Conservation (phyloP, 2,329 filamentous ascomycete species). For the Pseudocercospora fuligena region DNA sequence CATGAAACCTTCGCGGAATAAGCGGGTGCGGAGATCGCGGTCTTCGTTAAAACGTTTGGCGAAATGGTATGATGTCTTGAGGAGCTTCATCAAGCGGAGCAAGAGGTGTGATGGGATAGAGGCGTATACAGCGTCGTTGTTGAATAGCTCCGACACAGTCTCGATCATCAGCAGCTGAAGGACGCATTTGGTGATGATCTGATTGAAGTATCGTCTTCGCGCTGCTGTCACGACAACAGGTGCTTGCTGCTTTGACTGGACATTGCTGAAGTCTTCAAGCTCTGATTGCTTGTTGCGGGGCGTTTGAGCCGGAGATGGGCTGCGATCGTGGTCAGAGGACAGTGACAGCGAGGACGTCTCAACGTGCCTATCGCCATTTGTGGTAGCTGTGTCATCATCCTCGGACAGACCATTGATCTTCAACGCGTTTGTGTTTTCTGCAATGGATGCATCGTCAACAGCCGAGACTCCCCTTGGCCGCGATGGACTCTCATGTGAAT, state of each 20-base stretch:
- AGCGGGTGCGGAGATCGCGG: conserved; percentile 88
- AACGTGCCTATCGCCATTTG: conserved; percentile 29
- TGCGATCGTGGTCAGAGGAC: conserved; percentile 24
- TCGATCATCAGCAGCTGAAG: conserved; percentile 99
- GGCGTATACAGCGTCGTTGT: conserved; percentile 91
- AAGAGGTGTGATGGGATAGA: conserved; percentile 91
- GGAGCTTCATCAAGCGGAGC: conserved; percentile 85
- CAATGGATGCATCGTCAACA: conserved; percentile 16
- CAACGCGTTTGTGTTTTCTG: conserved; percentile 44
- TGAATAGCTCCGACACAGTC: conserved; percentile 97
- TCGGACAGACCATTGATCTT: conserved; percentile 47
- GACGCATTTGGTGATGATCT: conserved; percentile 98
- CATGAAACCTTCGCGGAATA: conserved; percentile 99
- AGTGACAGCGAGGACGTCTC: conserved; percentile 26
- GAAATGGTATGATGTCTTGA: conserved; percentile 97
- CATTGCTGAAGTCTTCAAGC: conserved; percentile 83
- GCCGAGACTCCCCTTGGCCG: conserved; percentile 18
- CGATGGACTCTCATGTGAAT: conserved; percentile 31
- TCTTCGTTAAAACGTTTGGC: conserved; percentile 97
- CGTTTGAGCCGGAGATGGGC: conserved; percentile 22
- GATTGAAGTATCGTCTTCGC: conserved; percentile 94
- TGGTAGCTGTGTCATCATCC: conserved; percentile 19
- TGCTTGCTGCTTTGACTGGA: conserved; percentile 75
- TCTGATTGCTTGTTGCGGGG: conserved; percentile 42
- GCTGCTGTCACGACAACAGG: conserved; percentile 91